phyloP scores from a whole-genome alignment of 805 yeast genomes.

The Ogataea allantospora region DNA sequence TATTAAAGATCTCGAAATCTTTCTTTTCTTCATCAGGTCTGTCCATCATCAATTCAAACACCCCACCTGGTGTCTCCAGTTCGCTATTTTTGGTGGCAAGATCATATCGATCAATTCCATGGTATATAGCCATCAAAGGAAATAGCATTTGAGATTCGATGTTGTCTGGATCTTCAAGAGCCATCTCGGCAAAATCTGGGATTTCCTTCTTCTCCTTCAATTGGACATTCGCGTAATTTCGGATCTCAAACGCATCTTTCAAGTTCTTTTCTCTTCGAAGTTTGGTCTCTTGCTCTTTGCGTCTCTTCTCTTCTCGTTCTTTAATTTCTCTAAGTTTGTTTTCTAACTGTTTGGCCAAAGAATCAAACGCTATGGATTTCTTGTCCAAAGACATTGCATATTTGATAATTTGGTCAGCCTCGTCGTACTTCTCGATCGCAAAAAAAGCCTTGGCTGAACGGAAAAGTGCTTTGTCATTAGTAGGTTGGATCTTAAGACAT shows the following conservation, averaged over 20 bases:
- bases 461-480: slow-evolving; percentile 78
- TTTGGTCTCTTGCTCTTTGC: slow-evolving; percentile 39
- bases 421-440: slow-evolving; percentile 64
- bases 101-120: slow-evolving; percentile 82
- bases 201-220: slow-evolving; percentile 56
- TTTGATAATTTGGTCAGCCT: slow-evolving; percentile 62
- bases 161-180: slow-evolving; percentile 64
- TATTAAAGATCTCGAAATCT: slow-evolving; percentile 42
- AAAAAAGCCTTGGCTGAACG: slow-evolving; percentile 82
- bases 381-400: slow-evolving; percentile 66
- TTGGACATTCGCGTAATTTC: slow-evolving; percentile 52
- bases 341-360: slow-evolving; percentile 41
- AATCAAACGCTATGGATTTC: slow-evolving; percentile 53
- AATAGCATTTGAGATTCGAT: slow-evolving; percentile 75
- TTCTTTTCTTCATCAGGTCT: slow-evolving; percentile 46
- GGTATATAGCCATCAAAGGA: slow-evolving; percentile 80
- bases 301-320: slow-evolving; percentile 30
- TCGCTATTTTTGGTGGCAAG: slow-evolving; percentile 75
- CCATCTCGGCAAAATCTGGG: slow-evolving; percentile 50
- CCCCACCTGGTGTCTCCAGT: slow-evolving; percentile 60
- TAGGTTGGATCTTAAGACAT: slow-evolving; percentile 63
- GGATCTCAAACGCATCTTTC: slow-evolving; percentile 56
- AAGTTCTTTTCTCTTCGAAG: slow-evolving; percentile 44
- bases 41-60: slow-evolving; percentile 57
- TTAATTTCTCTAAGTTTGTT: slow-evolving; percentile 26